Evolutionary conservation across 495 filamentous ascomycete genomes (phyloP), one percentile per base, ranked within the genome.

Genomic region (Immersiella caudata): DNA sequence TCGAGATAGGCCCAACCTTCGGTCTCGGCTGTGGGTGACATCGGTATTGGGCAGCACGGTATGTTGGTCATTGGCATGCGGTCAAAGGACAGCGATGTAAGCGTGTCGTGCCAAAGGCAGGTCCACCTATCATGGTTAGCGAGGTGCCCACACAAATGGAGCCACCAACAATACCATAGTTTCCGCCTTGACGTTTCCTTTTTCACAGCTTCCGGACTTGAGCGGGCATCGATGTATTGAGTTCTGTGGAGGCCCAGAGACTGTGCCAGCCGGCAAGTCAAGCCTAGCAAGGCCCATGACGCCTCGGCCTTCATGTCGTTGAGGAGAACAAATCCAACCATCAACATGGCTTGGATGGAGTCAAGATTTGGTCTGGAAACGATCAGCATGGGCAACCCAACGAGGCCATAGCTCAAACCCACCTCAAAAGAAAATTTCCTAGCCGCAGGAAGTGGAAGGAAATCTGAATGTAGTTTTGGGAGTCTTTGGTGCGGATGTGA

Each of bases 241-340:
- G 79, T 70, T 11, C 82, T 74, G 55, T 86, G 83, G 25, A 87
- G 70, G 6, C 84, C 84, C 16, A 87, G 79, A 0, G 83, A 84
- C 70, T 87, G 84, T 11, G 84, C 84, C 21, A 87, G 75, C 35
- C 84, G 79, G 65, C 83, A 85, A 0, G 84, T 86, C 50, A 87
- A 78, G 11, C 83, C 84, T 9, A 85, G 77, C 51, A 87, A 69
- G 0, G 84, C 84, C 84, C 84, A 87, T 1, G 84, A 86, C 16
- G 83, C 84, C 65, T 87, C 84, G 16, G 84, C 84, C 67, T 86
- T 86, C 84, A 87, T 87, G 65, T 87, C 84, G 65, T 87, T 87
- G 33, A 84, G 74, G 18, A 87, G 74, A 33, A 85, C 84, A 62
- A 86, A 85, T 46, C 83, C 80, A 0, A 82, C 81, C 68, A 87